Conservation (phyloP, 257 asterid species). For the Ocimum tenuiflorum region DNA sequence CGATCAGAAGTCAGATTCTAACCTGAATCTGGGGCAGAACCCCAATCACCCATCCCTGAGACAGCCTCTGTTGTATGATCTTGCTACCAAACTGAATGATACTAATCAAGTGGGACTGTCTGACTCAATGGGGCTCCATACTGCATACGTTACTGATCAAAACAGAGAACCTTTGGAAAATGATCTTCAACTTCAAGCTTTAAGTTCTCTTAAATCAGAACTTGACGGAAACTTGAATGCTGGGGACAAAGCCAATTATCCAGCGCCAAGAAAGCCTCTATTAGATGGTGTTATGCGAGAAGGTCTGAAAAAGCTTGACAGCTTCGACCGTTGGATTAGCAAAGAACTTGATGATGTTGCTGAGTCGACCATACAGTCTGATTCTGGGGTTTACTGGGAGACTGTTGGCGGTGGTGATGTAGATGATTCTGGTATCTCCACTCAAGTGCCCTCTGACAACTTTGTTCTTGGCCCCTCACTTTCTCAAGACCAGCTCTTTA, state of each 20-base stretch:
- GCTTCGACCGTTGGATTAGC: constrained; percentile 97
- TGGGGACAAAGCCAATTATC: constrained; percentile 43
- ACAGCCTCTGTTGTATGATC: constrained; percentile 29
- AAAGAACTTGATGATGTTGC: constrained; percentile 89
- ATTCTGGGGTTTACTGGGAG: constrained; percentile 70
- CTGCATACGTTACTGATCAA: constrained; percentile 35
- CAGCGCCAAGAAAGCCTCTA: constrained; percentile 51
- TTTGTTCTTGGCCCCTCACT: constrained; percentile 70
- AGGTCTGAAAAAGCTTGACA: constrained; percentile 82
- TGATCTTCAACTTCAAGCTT: constrained; percentile 33
- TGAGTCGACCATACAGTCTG: constrained; percentile 53
- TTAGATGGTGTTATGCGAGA: constrained; percentile 56
- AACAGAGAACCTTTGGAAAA: constrained; percentile 30
- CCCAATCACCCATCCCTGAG: constrained; percentile 15
- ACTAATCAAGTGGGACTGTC: constrained; percentile 31
- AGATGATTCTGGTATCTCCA: constrained; percentile 47
- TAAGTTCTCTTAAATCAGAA: constrained; percentile 29
- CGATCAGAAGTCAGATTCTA: constrained; percentile 38
- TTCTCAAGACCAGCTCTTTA: constrained; percentile 76
- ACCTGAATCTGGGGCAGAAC: constrained; percentile 27
- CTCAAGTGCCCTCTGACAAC: constrained; percentile 52
- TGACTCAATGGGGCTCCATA: constrained; percentile 25
- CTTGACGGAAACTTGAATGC: constrained; percentile 31
- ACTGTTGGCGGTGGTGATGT: constrained; percentile 60
- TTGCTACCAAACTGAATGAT: constrained; percentile 31